phyloP scores from a whole-genome alignment of 495 filamentous ascomycete species.

The Alectoria sarmentosa region DNA sequence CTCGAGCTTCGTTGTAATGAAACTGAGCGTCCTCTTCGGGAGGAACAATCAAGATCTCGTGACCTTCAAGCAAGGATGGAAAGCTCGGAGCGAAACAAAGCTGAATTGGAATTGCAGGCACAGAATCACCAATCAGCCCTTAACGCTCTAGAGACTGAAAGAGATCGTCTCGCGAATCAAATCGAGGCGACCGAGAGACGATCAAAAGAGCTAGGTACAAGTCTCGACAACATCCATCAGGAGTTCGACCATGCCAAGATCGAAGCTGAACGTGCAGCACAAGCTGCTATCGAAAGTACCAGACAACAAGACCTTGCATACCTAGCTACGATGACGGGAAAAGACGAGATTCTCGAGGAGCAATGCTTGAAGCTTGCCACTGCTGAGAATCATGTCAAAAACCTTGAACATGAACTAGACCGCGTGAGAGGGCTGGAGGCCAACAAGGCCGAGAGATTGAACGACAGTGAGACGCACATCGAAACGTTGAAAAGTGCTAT shows the following conservation, averaged over 20 bases:
- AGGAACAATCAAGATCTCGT: conserved; percentile 39
- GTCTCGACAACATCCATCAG: conserved; percentile 24
- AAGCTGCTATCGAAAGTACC: conserved; percentile 26
- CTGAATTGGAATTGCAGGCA: conserved; percentile 28
- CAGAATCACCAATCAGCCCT: conserved; percentile 26
- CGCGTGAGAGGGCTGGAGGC: not conserved
- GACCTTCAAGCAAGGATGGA: conserved; percentile 29
- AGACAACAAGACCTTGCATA: conserved; percentile 38
- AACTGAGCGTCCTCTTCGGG: conserved; percentile 42
- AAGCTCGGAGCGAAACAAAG: conserved; percentile 28
- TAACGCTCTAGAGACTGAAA: conserved; percentile 29
- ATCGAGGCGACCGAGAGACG: conserved; percentile 27
- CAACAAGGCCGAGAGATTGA: conserved; percentile 1
- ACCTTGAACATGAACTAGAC: conserved; percentile 5
- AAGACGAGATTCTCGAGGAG: conserved; percentile 39
- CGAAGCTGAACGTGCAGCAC: conserved; percentile 12
- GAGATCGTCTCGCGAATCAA: conserved; percentile 30
- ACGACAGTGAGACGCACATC: not conserved
- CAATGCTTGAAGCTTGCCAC: conserved; percentile 15
- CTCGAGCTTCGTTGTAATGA: conserved; percentile 48
- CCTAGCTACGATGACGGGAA: conserved; percentile 40
- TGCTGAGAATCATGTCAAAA: not conserved
- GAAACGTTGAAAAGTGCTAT: not conserved
- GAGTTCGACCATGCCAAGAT: conserved; percentile 15
- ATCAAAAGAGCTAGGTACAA: conserved; percentile 30